Evolutionary conservation across 2,329 filamentous ascomycete genomes (phyloP).

Genomic region (Diatrype stigma): DNA sequence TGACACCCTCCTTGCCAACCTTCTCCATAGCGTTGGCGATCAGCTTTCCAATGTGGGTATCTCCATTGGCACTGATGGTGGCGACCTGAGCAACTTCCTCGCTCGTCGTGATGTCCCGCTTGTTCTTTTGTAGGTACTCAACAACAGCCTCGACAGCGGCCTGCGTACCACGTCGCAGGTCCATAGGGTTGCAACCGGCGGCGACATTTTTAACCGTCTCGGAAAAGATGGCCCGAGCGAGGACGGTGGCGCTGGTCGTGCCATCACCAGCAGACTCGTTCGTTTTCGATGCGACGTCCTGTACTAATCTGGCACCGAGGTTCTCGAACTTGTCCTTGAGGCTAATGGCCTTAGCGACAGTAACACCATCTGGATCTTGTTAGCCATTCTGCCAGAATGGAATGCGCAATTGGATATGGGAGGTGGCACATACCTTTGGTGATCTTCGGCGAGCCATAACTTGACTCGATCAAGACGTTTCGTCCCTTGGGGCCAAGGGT

Average conservation of each 20-base stretch:
- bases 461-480: constrained; percentile 97
- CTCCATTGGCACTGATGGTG: constrained; percentile 96
- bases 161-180: constrained; percentile 94
- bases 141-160: constrained; percentile 93
- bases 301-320: constrained; percentile 90
- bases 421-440: constrained; percentile 73
- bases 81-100: constrained; percentile 97
- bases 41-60: constrained; percentile 89
- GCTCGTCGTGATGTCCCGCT: constrained; percentile 96
- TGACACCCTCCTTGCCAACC: constrained; percentile 99
- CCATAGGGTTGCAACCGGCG: constrained; percentile 99
- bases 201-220: constrained; percentile 99
- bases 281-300: constrained; percentile 98
- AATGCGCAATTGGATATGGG: background rate
- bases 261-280: constrained; percentile 99
- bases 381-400: constrained; percentile 13
- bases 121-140: constrained; percentile 90
- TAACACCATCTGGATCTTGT: constrained; percentile 68
- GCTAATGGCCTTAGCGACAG: constrained; percentile 81
- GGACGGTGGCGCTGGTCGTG: constrained; percentile 95
- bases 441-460: constrained; percentile 98
- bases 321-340: constrained; percentile 99
- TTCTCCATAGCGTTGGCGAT: constrained; percentile 99
- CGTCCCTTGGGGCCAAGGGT: constrained; percentile 97
- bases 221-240: constrained; percentile 97